A percentile compares a stretch with the other conserved stretches of the same genome.
phyloP scores from a whole-genome alignment of 1,139 yeast genomes.

The Komagataea norvegica region DNA sequence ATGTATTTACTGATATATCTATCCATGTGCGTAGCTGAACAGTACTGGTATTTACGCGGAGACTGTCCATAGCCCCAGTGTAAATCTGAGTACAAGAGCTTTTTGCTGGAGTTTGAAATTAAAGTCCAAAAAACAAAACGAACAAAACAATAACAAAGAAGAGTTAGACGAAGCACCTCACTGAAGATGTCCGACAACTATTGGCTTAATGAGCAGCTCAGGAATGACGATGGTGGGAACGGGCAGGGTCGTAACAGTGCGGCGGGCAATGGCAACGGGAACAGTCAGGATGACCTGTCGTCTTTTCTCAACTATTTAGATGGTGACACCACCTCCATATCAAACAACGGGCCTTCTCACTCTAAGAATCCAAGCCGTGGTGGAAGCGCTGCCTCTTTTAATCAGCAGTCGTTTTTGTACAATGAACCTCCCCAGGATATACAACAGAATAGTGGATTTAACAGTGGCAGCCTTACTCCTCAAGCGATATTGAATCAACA shows the following conservation, averaged over 20 bases:
- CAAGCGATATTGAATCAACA: conserved; percentile 15
- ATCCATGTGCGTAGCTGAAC: too few species aligned
- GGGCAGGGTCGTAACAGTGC: conserved; percentile 6
- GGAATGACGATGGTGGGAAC: conserved; percentile 20
- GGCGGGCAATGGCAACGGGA: conserved; percentile 10
- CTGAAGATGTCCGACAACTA: conserved; percentile 25
- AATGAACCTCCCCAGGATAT: conserved; percentile 11
- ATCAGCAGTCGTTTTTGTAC: conserved; percentile 12
- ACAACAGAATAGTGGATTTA: conserved; percentile 8
- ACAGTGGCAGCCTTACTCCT: conserved; percentile 10
- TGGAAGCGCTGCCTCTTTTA: conserved; percentile 4
- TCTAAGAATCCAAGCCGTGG: conserved; percentile 6
- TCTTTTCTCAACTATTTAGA: conserved; percentile 26
- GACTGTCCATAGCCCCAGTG: too few species aligned
- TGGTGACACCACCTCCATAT: conserved; percentile 9
- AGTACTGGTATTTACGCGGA: too few species aligned
- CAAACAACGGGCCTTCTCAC: conserved; percentile 3
- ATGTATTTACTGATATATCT: too few species aligned
- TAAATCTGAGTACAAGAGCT: too few species aligned
- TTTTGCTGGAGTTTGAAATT: too few species aligned
- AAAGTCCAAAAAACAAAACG: too few species aligned
- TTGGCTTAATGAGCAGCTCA: conserved; percentile 25
- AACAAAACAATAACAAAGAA: too few species aligned
- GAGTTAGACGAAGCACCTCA: too few species aligned
- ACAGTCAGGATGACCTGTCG: conserved; percentile 22